phyloP scores from a whole-genome alignment of 2,329 filamentous ascomycete species.

The Stachybotrys chlorohalonatus region DNA sequence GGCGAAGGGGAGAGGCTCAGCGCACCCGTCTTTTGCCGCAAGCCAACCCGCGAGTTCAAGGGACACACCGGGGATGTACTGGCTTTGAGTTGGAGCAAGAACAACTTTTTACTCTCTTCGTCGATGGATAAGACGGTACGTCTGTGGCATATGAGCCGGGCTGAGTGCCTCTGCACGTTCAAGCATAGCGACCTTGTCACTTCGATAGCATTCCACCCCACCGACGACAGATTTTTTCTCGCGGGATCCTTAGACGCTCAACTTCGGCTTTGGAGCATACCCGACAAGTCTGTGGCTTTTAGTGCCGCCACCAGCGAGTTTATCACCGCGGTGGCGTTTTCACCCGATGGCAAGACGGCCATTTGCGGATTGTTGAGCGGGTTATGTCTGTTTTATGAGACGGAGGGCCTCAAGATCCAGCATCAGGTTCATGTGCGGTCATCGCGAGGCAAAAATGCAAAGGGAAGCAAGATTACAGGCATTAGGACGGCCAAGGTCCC shows the following conservation, averaged over 20 bases:
- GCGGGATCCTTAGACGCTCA: conserved; percentile 87
- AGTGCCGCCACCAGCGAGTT: conserved; percentile 71
- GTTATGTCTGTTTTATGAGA: conserved; percentile 84
- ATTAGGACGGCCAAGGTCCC: conserved; percentile 67
- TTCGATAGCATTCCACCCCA: conserved; percentile 87
- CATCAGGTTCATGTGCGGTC: conserved; percentile 91
- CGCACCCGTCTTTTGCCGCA: conserved; percentile 80
- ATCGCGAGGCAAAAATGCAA: conserved; percentile 83
- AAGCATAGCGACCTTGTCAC: conserved; percentile 94
- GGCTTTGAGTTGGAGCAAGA: conserved; percentile 97
- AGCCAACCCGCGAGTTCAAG: conserved; percentile 68
- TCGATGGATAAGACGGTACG: conserved; percentile 98
- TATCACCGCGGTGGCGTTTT: conserved; percentile 89
- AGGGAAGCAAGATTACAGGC: conserved; percentile 94
- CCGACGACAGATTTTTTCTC: conserved; percentile 92
- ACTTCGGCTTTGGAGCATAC: conserved; percentile 89
- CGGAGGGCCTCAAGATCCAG: conserved; percentile 75
- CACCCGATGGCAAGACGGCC: conserved; percentile 80
- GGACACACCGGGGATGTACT: conserved; percentile 82
- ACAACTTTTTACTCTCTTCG: conserved; percentile 90
- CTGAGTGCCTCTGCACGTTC: conserved; percentile 86
- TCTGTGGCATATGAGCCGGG: conserved; percentile 80
- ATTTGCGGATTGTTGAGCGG: conserved; percentile 85
- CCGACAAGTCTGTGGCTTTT: conserved; percentile 87
- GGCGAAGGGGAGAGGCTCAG: conserved; percentile 55